Conservation (phyloP, 495 filamentous ascomycete species). For the Letharia lupina region DNA sequence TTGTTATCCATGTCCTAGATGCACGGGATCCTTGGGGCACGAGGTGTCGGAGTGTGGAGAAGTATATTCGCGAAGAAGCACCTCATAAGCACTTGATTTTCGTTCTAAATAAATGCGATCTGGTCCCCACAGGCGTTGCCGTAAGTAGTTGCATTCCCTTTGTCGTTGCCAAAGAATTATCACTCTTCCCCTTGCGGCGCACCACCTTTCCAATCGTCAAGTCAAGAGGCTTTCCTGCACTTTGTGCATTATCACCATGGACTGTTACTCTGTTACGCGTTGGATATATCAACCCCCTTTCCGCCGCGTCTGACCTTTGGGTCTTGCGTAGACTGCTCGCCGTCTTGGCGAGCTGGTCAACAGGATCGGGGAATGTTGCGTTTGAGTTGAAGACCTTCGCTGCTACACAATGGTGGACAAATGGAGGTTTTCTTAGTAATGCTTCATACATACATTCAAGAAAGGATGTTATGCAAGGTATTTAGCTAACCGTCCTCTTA, state of each 20-base stretch:
- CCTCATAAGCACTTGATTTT: constrained; percentile 93
- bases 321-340: constrained; percentile 58
- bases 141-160: constrained; percentile 54
- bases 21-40: constrained; percentile 87
- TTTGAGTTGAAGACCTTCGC: constrained; percentile 76
- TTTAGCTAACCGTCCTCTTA: constrained; percentile 41
- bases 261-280: constrained; percentile 89
- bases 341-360: constrained; percentile 71
- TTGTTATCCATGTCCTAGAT: constrained; percentile 90
- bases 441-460: constrained; percentile 75
- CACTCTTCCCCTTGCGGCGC: constrained; percentile 16
- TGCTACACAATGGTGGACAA: constrained; percentile 38
- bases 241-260: constrained; percentile 48
- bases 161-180: not conserved
- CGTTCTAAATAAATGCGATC: constrained; percentile 89
- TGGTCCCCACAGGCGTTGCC: constrained; percentile 86
- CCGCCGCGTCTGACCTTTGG: constrained; percentile 52
- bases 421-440: constrained; percentile 95
- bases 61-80: constrained; percentile 86
- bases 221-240: constrained; percentile 83
- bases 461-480: constrained; percentile 11
- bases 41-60: constrained; percentile 74
- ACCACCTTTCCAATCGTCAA: constrained; percentile 60
- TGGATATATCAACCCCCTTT: constrained; percentile 80
- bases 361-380: constrained; percentile 56